Conservation (phyloP, 345 rosid species). For the Hibiscus tridactylites region DNA sequence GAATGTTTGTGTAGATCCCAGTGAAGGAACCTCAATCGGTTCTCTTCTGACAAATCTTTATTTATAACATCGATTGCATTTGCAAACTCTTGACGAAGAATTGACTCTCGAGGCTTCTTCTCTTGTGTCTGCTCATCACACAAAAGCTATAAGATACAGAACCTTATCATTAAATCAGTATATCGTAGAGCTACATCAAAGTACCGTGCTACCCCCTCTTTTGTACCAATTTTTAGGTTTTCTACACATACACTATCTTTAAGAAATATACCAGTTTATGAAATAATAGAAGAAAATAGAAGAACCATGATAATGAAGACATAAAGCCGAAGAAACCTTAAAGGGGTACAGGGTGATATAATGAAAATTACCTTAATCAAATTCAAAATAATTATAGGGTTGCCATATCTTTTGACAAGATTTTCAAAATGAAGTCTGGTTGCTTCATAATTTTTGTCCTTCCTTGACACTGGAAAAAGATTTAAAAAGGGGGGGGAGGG, state of each 20-base stretch:
- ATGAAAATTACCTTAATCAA: constrained; percentile 69
- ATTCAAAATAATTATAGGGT: constrained; percentile 86
- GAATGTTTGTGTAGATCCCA: constrained; percentile 88
- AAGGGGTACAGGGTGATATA: background rate
- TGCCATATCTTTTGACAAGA: constrained; percentile 84
- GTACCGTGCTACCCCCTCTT: background rate
- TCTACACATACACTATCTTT: background rate
- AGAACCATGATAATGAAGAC: background rate
- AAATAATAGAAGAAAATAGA: background rate
- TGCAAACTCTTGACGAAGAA: constrained; percentile 90
- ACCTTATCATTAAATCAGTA: background rate
- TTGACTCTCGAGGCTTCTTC: constrained; percentile 87
- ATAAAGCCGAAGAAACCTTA: background rate
- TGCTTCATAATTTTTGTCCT: constrained; percentile 83
- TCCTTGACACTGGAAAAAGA: constrained; percentile 59
- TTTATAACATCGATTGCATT: constrained; percentile 87
- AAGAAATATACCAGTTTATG: background rate
- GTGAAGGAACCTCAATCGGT: constrained; percentile 66
- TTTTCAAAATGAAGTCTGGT: constrained; percentile 91
- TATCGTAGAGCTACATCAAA: background rate
- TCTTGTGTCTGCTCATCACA: constrained; percentile 41
- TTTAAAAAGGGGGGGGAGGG: too few relatives aligned
- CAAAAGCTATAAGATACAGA: constrained; percentile 4
- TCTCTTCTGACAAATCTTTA: constrained; percentile 76
- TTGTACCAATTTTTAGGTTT: background rate